A percentile compares a stretch with the other conserved stretches of the same genome.
Evolutionary conservation across 257 asterid species (phyloP).

Genomic region (Apocynum venetum): DNA sequence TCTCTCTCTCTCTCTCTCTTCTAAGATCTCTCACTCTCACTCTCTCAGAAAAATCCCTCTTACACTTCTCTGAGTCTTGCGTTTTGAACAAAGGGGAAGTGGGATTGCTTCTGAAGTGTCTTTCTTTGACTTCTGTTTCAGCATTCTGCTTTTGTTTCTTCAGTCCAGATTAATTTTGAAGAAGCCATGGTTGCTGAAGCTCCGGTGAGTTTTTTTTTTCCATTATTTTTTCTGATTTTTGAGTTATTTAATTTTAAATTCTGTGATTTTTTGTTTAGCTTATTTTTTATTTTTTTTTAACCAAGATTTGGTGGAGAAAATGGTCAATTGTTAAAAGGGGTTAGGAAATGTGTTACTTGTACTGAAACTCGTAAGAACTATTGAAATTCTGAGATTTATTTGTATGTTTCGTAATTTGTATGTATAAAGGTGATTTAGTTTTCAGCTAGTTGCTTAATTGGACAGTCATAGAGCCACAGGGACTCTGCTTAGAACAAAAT

Average conservation of each 20-base stretch:
- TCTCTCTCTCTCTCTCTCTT: constrained; percentile 2
- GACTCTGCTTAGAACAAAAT: not conserved
- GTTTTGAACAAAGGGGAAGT: not conserved
- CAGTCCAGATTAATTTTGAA: not conserved
- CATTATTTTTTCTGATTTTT: not conserved
- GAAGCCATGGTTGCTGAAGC: constrained; percentile 57
- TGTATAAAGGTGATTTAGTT: not conserved
- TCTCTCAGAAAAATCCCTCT: not conserved
- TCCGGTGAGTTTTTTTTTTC: constrained; percentile 38
- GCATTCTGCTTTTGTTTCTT: not conserved
- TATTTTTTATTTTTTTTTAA: not conserved
- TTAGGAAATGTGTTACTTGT: not conserved
- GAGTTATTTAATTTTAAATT: not conserved
- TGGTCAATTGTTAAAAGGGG: not conserved
- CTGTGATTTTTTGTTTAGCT: not conserved
- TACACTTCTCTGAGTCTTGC: not conserved
- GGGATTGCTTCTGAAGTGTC: not conserved
- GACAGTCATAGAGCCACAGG: not conserved
- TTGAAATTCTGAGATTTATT: not conserved
- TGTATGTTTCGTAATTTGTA: not conserved
- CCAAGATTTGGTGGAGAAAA: not conserved
- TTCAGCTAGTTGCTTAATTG: not conserved
- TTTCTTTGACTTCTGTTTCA: constrained; percentile 20
- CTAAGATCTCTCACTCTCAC: not conserved
- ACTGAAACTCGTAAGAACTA: not conserved